phyloP scores from a whole-genome alignment of 2,329 filamentous ascomycete species.

The Diaporthe citrichinensis region DNA sequence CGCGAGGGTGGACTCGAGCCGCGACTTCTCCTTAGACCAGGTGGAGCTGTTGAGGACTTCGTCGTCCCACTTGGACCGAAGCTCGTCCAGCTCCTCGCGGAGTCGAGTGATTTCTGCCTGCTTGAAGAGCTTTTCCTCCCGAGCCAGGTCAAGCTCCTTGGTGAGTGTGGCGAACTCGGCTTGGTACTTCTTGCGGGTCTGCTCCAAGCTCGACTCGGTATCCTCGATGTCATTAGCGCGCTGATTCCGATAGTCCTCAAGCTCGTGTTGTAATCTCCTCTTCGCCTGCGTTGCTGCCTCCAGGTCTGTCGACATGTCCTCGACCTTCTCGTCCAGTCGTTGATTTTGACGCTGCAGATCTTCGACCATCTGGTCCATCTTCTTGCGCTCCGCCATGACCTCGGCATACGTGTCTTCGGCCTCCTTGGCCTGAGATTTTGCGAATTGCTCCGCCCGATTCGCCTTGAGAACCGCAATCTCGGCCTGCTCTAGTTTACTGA shows the following conservation, averaged over 20 bases:
- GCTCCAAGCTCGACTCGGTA: conserved; percentile 95
- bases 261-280: conserved; percentile 94
- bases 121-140: conserved; percentile 88
- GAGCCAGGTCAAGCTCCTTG: conserved; percentile 92
- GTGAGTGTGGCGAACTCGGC: conserved; percentile 90
- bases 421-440: conserved; percentile 89
- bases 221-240: conserved; percentile 97
- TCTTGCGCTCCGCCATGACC: conserved; percentile 92
- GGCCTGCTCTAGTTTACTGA: conserved; percentile 95
- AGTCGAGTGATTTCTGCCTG: conserved; percentile 89
- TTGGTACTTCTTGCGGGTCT: conserved; percentile 98
- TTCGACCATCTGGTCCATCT: conserved; percentile 89
- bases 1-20: conserved; percentile 89
- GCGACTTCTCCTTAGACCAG: conserved; percentile 97
- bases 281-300: conserved; percentile 89
- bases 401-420: conserved; percentile 91
- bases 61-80: conserved; percentile 97
- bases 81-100: conserved; percentile 95
- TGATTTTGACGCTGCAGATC: conserved; percentile 92
- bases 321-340: conserved; percentile 89
- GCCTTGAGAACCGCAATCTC: conserved; percentile 97
- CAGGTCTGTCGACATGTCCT: conserved; percentile 92
- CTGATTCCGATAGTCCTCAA: conserved; percentile 96
- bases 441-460: conserved; percentile 91
- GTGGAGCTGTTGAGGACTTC: conserved; percentile 98